Conservation (phyloP, 2,329 filamentous ascomycete genomes). For the Beauveria scarabaeidicola region DNA sequence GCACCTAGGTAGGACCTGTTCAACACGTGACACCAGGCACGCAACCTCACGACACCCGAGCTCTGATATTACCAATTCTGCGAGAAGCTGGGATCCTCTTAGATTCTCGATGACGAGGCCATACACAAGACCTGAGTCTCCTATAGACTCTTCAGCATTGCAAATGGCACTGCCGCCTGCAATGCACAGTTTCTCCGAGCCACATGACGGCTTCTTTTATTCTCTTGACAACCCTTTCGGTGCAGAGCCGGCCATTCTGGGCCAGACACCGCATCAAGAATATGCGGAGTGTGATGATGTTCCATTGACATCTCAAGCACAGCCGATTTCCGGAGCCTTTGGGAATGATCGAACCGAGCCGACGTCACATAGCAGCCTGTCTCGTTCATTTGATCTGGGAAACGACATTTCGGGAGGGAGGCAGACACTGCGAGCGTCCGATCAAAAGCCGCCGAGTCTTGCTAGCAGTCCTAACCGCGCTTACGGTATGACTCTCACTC, state of each 20-base stretch:
- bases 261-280: slow-evolving; percentile 24
- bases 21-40: background rate
- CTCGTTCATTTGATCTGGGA: slow-evolving; percentile 46
- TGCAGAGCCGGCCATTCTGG: slow-evolving; percentile 24
- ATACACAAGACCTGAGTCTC: slow-evolving; percentile 32
- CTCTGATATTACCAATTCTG: background rate
- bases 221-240: slow-evolving; percentile 23
- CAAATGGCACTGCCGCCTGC: slow-evolving; percentile 48
- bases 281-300: slow-evolving; percentile 50
- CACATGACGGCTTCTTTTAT: slow-evolving; percentile 20
- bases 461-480: slow-evolving; percentile 43
- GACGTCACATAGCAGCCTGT: slow-evolving; percentile 45
- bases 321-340: slow-evolving; percentile 46
- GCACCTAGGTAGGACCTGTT: background rate
- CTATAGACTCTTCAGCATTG: slow-evolving; percentile 44
- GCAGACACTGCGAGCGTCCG: slow-evolving; percentile 45
- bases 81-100: background rate
- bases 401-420: slow-evolving; percentile 44
- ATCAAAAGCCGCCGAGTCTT: slow-evolving; percentile 50
- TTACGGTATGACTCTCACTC: slow-evolving; percentile 48
- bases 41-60: background rate
- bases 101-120: slow-evolving; percentile 23
- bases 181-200: slow-evolving; percentile 27
- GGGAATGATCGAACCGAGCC: slow-evolving; percentile 31
- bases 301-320: slow-evolving; percentile 47